These are phyloP conservation scores for Atractiella rhizophila DNA, from an alignment of 768 basidiomycete genomes.

Conservation along the genomic window DNA sequence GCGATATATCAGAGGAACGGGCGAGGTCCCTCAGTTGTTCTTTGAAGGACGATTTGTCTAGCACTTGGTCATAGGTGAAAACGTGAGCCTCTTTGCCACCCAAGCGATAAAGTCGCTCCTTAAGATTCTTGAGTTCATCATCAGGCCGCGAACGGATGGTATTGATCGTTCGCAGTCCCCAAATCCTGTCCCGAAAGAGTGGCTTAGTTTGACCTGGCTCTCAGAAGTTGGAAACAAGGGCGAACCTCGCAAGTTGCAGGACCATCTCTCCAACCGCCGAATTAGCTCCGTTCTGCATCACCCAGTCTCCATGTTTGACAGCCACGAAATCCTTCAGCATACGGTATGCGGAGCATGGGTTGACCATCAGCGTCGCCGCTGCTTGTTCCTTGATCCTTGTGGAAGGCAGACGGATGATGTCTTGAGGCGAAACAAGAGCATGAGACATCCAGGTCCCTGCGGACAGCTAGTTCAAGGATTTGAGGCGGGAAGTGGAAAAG, in stretches of 20 bases:
- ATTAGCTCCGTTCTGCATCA: slow-evolving; percentile 67
- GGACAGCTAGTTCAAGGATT: neutral
- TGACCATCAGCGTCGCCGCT: slow-evolving; percentile 29
- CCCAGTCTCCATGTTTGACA: slow-evolving; percentile 45
- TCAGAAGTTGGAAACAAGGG: neutral
- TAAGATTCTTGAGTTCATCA: neutral
- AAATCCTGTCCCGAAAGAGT: slow-evolving; percentile 51
- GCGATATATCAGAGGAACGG: slow-evolving; percentile 31
- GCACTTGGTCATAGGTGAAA: slow-evolving; percentile 48
- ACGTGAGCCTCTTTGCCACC: slow-evolving; percentile 38
- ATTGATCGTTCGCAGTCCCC: slow-evolving; percentile 52
- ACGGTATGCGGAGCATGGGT: slow-evolving; percentile 58
- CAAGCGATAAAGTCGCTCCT: neutral
- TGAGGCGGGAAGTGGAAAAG: neutral
- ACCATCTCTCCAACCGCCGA: slow-evolving; percentile 16
- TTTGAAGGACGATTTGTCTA: slow-evolving; percentile 28
- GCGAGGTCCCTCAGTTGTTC: slow-evolving; percentile 36
- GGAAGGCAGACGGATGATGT: neutral
- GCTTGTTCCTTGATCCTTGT: slow-evolving; percentile 1
- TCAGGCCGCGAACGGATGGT: slow-evolving; percentile 45
- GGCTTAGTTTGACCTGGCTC: slow-evolving; percentile 66
- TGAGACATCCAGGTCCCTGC: slow-evolving; percentile 14
- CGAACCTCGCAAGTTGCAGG: neutral
- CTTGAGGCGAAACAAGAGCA: slow-evolving; percentile 7
- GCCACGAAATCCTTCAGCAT: slow-evolving; percentile 48